Conservation (phyloP, 805 yeast species). For the Brettanomyces sp. region DNA sequence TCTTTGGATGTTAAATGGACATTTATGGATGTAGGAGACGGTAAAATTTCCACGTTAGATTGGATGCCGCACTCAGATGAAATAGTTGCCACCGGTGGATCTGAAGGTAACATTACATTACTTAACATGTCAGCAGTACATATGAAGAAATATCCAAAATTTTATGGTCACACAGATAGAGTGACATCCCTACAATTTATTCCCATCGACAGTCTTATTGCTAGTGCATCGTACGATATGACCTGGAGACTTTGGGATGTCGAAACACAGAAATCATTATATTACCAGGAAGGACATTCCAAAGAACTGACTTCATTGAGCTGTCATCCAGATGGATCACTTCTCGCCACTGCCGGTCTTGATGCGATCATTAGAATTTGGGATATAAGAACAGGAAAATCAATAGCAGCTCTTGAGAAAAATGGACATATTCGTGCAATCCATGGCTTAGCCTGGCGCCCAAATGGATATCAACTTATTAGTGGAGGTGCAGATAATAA, state of each 20-base stretch:
- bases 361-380: constrained; percentile 70
- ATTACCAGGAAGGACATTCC: constrained; percentile 80
- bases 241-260: constrained; percentile 90
- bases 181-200: constrained; percentile 57
- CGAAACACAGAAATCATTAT: constrained; percentile 35
- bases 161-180: constrained; percentile 42
- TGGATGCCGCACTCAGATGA: constrained; percentile 32
- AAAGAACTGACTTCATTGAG: constrained; percentile 56
- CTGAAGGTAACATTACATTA: constrained; percentile 30
- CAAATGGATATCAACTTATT: constrained; percentile 69
- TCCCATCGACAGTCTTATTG: constrained; percentile 48
- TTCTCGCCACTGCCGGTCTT: constrained; percentile 67
- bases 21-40: constrained; percentile 32
- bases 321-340: constrained; percentile 70
- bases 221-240: constrained; percentile 70
- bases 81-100: constrained; percentile 33
- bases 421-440: constrained; percentile 65
- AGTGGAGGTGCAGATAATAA: constrained; percentile 81
- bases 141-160: constrained; percentile 3
- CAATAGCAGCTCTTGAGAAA: constrained; percentile 39
- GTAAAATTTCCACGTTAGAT: constrained; percentile 62
- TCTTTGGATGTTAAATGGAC: constrained; percentile 23
- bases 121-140: not conserved
- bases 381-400: constrained; percentile 78
- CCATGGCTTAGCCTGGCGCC: constrained; percentile 56